Evolutionary conservation across 768 basidiomycete genomes (phyloP).

Genomic region (Phlegmacium glaucopus): DNA sequence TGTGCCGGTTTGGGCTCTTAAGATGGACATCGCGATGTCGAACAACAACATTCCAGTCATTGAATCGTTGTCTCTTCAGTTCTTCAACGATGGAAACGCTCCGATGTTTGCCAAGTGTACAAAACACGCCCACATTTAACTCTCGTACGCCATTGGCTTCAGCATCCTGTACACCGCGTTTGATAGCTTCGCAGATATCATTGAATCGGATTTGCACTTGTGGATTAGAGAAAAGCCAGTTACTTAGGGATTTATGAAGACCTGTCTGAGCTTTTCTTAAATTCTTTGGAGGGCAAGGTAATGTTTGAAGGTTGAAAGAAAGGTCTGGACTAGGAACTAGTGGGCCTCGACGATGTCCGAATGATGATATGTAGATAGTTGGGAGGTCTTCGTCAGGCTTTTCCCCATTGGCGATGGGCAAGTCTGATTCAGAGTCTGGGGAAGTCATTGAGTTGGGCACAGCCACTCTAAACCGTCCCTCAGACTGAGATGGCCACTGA

Average conservation of each 20-base stretch:
- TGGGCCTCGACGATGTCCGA: conserved; percentile 19
- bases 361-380: conserved; percentile 20
- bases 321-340: conserved; percentile 17
- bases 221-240: no score
- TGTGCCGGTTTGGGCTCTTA: conserved; percentile 11
- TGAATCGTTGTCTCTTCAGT: conserved; percentile 14
- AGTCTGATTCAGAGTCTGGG: no score
- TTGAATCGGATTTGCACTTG: conserved; percentile 17
- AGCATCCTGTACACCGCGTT: conserved; percentile 8
- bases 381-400: conserved; percentile 14
- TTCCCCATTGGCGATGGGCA: no score
- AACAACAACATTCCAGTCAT: conserved; percentile 20
- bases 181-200: conserved; percentile 8
- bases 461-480: no score
- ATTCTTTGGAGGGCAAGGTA: conserved; percentile 26
- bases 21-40: conserved; percentile 18
- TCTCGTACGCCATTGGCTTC: conserved; percentile 5
- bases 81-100: conserved; percentile 26
- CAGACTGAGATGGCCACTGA: no score
- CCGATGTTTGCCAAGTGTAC: conserved; percentile 24
- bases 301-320: no score
- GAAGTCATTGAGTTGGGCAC: no score
- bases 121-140: conserved; percentile 19
- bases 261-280: conserved; percentile 20
- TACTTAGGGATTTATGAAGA: conserved; percentile 18